phyloP scores from a whole-genome alignment of 1,284 basidiomycete genomes.

The Ceratobasidium sp. region DNA sequence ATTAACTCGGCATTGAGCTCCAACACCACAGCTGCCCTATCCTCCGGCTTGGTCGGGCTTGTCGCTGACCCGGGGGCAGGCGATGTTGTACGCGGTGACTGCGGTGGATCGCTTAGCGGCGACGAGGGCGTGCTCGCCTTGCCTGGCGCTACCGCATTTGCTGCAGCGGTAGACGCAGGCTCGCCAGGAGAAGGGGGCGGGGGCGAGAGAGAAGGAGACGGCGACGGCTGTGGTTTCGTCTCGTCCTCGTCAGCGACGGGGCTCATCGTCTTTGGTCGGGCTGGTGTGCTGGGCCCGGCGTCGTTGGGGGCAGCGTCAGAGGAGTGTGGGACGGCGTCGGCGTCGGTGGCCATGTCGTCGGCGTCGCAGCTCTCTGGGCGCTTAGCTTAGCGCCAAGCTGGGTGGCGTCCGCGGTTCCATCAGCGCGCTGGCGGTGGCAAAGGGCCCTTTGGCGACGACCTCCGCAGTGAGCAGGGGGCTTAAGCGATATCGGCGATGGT shows the following conservation, averaged over 20 bases:
- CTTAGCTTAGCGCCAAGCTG: slow-evolving; percentile 16
- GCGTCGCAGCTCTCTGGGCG: slow-evolving; percentile 28
- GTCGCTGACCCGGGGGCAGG: slow-evolving; percentile 8
- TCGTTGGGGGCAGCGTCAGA: slow-evolving; percentile 2
- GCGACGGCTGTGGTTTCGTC: slow-evolving; percentile 6
- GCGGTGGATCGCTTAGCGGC: slow-evolving; percentile 35
- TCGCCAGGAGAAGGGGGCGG: slow-evolving; percentile 24
- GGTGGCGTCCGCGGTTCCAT: slow-evolving; percentile 27
- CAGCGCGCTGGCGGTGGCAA: slow-evolving; percentile 8
- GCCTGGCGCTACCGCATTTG: neutral
- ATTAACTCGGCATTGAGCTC: slow-evolving; percentile 44
- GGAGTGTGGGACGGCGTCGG: neutral
- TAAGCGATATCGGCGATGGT: neutral
- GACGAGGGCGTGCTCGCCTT: slow-evolving; percentile 39
- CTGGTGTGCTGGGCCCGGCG: neutral
- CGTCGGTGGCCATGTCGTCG: slow-evolving; percentile 44
- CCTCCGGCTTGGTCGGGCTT: slow-evolving; percentile 14
- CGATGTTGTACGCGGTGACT: slow-evolving; percentile 20
- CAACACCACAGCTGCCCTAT: slow-evolving; percentile 27
- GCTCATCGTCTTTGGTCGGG: too few species aligned
- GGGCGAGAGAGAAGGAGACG: slow-evolving; percentile 39
- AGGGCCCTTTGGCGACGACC: neutral
- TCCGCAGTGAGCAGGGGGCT: too few species aligned
- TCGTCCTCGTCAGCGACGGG: neutral
- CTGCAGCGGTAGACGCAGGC: neutral